Evolutionary conservation across 176 grass and related monocot species (phyloP).

Genomic region (Pontederia crassipes): DNA sequence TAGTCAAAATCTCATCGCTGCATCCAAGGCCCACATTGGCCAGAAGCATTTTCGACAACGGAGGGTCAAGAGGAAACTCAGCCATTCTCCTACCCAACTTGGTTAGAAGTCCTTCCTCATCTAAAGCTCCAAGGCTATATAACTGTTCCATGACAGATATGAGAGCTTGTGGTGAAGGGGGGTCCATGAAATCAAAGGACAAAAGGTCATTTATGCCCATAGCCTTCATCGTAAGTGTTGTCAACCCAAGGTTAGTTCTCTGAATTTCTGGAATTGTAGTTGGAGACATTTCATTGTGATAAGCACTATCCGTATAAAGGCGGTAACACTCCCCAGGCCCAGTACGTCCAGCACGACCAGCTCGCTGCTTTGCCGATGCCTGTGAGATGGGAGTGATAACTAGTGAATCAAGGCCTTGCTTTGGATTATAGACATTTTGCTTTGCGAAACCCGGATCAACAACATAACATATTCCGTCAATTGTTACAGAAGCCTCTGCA

Average conservation of each 20-base stretch:
- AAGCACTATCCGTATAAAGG: conserved; percentile 93
- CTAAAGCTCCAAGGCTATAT: conserved; percentile 78
- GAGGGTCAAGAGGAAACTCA: conserved; percentile 86
- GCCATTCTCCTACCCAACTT: conserved; percentile 95
- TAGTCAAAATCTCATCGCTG: conserved; percentile 84
- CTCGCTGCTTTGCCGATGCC: conserved; percentile 91
- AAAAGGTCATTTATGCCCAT: conserved; percentile 97
- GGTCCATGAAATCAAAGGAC: conserved; percentile 96
- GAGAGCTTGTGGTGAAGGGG: conserved; percentile 80
- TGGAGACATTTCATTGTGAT: conserved; percentile 83
- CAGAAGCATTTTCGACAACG: conserved; percentile 86
- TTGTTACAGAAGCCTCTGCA: conserved; percentile 90
- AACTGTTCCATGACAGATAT: conserved; percentile 90
- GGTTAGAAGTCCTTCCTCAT: conserved; percentile 85
- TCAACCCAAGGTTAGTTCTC: conserved; percentile 71
- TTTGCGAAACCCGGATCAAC: conserved; percentile 94
- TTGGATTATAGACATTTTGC: conserved; percentile 89
- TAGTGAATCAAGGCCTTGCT: conserved; percentile 81
- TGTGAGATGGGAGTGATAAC: conserved; percentile 95
- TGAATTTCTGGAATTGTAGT: conserved; percentile 94
- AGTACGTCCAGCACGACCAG: conserved; percentile 89
- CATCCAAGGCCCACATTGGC: conserved; percentile 88
- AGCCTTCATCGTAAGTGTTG: conserved; percentile 85
- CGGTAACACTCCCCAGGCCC: conserved; percentile 83
- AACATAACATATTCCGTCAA: conserved; percentile 94